Evolutionary conservation across 176 grass and related monocot genomes (phyloP).

Genomic region (Aegilops tauschii): DNA sequence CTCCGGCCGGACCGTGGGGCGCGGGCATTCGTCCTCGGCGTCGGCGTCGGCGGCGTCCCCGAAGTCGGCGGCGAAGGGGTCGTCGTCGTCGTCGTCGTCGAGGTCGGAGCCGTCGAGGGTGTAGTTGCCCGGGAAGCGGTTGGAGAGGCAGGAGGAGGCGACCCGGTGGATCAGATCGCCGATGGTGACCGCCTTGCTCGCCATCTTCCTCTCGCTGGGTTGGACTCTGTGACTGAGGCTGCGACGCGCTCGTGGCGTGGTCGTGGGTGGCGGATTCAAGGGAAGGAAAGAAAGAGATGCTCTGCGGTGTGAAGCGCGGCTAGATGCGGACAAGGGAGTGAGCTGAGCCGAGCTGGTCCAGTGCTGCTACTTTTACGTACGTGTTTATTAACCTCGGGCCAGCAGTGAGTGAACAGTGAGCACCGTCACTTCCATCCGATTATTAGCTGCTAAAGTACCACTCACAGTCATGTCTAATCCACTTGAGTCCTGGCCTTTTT

Average conservation of each 20-base stretch:
- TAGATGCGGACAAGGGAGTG: constrained; percentile 26
- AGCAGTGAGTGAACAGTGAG: neutral
- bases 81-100: constrained; percentile 37
- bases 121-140: constrained; percentile 59
- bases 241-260: neutral
- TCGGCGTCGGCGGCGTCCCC: constrained; percentile 26
- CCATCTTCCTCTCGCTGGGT: constrained; percentile 24
- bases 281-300: neutral
- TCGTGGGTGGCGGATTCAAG: constrained; percentile 1
- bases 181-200: constrained; percentile 56
- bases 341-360: constrained; percentile 17
- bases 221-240: neutral
- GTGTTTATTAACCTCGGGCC: neutral
- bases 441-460: neutral
- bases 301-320: neutral
- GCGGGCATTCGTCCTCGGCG: too few relatives aligned
- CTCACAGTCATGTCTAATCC: neutral
- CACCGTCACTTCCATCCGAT: neutral
- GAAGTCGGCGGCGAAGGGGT: constrained; percentile 39
- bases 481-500: neutral
- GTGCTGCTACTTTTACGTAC: neutral
- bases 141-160: constrained; percentile 83
- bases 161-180: constrained; percentile 93
- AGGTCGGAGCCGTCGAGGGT: constrained; percentile 40
- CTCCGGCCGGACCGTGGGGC: too few relatives aligned